Percentiles rank a stretch among this genome's conserved stretches.
phyloP scores from a whole-genome alignment of 176 grass and related monocot species.

The Poa pratensis region DNA sequence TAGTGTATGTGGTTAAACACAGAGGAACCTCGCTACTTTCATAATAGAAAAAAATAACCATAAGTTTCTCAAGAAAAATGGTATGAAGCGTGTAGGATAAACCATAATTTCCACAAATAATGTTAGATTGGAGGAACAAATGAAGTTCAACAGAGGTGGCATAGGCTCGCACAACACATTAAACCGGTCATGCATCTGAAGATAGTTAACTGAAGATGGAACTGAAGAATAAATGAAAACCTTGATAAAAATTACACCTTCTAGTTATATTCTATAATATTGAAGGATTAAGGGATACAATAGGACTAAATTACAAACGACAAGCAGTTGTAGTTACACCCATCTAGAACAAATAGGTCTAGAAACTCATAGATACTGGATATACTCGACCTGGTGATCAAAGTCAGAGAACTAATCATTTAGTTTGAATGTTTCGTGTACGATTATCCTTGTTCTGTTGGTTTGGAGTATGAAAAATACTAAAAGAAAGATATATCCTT shows the following conservation, averaged over 20 bases:
- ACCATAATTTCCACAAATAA: neutral
- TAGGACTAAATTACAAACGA: neutral
- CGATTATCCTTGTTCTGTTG: neutral
- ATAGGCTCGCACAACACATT: slow-evolving; percentile 3
- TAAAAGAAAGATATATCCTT: neutral
- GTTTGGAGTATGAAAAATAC: neutral
- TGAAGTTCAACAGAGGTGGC: neutral
- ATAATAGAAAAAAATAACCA: neutral
- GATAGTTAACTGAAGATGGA: neutral
- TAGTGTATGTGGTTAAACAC: neutral
- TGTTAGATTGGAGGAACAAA: neutral
- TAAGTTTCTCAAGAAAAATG: neutral
- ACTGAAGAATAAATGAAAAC: neutral
- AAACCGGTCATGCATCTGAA: neutral
- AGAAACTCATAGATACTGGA: neutral
- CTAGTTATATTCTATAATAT: neutral
- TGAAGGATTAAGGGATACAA: neutral
- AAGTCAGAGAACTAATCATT: neutral
- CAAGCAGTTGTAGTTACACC: neutral
- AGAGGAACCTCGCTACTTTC: neutral
- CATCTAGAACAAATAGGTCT: neutral
- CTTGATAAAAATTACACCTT: neutral
- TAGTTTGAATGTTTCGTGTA: neutral
- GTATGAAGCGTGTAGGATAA: neutral
- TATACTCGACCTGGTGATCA: neutral